These are phyloP conservation scores for Rhizophagus sp. DNA, from an alignment of 192 early-diverging fungal genomes.

Conservation along the genomic window DNA sequence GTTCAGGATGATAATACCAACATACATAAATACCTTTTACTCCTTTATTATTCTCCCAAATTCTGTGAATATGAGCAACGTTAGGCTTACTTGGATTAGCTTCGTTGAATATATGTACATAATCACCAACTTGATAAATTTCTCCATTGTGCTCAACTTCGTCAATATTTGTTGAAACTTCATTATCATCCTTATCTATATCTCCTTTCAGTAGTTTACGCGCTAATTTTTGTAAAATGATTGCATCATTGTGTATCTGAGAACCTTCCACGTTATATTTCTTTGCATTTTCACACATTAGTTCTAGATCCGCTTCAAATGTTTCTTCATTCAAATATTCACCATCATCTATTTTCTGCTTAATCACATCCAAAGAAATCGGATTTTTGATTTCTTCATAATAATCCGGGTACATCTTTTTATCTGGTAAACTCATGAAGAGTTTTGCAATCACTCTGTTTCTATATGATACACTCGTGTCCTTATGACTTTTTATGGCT, in stretches of 20 bases:
- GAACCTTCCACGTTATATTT: slow-evolving; percentile 88
- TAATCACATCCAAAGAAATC: slow-evolving; percentile 57
- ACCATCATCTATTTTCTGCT: slow-evolving; percentile 60
- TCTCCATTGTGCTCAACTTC: slow-evolving; percentile 20
- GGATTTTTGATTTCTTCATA: slow-evolving; percentile 69
- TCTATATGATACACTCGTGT: background rate
- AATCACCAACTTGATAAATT: slow-evolving; percentile 49
- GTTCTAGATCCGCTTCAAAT: slow-evolving; percentile 79
- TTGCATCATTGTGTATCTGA: slow-evolving; percentile 79
- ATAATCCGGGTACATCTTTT: slow-evolving; percentile 89
- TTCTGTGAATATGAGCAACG: slow-evolving; percentile 56
- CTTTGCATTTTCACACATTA: slow-evolving; percentile 91
- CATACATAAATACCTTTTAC: slow-evolving; percentile 48
- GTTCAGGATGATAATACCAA: slow-evolving; percentile 69
- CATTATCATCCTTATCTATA: background rate
- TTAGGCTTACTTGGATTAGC: slow-evolving; percentile 59
- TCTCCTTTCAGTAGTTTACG: slow-evolving; percentile 14
- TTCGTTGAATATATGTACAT: slow-evolving; percentile 62
- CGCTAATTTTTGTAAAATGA: slow-evolving; percentile 12
- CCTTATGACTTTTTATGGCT: background rate
- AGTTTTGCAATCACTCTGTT: slow-evolving; percentile 54
- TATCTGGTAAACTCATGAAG: slow-evolving; percentile 77
- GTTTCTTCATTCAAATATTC: slow-evolving; percentile 68
- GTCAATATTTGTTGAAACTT: background rate
- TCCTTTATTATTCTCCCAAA: slow-evolving; percentile 50